Base-by-base conservation (phyloP, 805 yeast species). In the Zygosaccharomyces pseudorouxii region DNA sequence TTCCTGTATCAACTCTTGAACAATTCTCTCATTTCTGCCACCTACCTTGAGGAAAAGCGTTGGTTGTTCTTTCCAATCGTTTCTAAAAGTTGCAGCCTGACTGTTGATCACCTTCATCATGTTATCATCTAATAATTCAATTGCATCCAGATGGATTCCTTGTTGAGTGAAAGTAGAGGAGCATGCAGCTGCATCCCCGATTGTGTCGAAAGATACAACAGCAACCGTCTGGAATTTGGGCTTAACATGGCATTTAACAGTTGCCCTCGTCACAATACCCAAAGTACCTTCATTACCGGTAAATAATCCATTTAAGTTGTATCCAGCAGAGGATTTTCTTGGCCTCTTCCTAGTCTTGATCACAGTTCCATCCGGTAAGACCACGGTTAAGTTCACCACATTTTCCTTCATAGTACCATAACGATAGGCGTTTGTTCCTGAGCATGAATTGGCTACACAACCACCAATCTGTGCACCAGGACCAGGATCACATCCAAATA, bases 401-500 rank as follows among this genome's bases (percentile, higher is more conserved):
- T 84, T 81, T 62, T 86, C 89, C 60, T 82, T 79, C 81, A 86
- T 84, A 14, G 92, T 86, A 18, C 95, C 95, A 56, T 84, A 86
- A 43, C 87, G 67, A 22, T 82, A 80, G 22, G 92, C 90, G 56
- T 85, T 82, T 2, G 92, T 83, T 5, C 95, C 95, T 0, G 90
- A 84, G 50, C 92, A 85, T 28, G 84, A 81, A 20, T 87, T 84
- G 7, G 83, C 84, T 39, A 82, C 79, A 80, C 84, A 83, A 4
- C 95, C 95, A 35, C 88, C 86, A 48, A 86, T 81, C 52, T 81
- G 75, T 1, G 92, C 93, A 46, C 89, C 89, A 19, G 92, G 89
- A 40, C 90, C 90, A 0, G 81, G 81, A 63, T 85, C 92, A 12
- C 86, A 85, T 0, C 93, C 93, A 62, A 86, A 82, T 60, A 86